Conservation (phyloP, 768 basidiomycete species). For the Pulveroboletus sp. region DNA sequence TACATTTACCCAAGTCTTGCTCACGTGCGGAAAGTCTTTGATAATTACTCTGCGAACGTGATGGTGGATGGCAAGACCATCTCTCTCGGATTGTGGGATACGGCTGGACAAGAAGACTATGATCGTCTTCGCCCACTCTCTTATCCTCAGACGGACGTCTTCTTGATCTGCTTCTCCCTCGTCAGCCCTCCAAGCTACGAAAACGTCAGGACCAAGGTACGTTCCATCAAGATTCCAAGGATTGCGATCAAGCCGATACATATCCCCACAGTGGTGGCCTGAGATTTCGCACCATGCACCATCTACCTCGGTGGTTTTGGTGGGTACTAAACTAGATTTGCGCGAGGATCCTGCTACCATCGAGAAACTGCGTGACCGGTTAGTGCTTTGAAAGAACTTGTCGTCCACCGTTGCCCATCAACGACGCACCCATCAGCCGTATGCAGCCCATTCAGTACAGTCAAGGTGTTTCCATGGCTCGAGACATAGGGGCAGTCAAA, state of each 20-base stretch:
- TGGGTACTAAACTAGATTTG: conserved; percentile 96
- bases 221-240: conserved; percentile 20
- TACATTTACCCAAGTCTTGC: conserved; percentile 1
- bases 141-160: conserved; percentile 99
- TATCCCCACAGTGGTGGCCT: conserved; percentile 73
- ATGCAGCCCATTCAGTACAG: conserved; percentile 94
- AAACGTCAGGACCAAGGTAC: conserved; percentile 95
- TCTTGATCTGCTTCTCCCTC: conserved; percentile 98
- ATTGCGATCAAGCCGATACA: conserved; percentile 3
- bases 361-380: conserved; percentile 91
- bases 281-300: conserved; percentile 98
- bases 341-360: conserved; percentile 93
- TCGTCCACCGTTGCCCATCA: conserved; percentile 5
- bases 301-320: conserved; percentile 85
- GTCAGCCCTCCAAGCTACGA: conserved; percentile 98
- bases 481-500: conserved; percentile 94
- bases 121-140: conserved; percentile 95
- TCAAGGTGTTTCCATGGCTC: conserved; percentile 85
- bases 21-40: conserved; percentile 64
- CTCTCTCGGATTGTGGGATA: conserved; percentile 98
- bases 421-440: conserved; percentile 45
- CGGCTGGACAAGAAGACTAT: conserved; percentile 99
- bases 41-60: conserved; percentile 98
- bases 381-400: conserved; percentile 18
- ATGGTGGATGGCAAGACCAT: conserved; percentile 99